Conservation (phyloP, 306 rosid genomes). For the Acacia confusa region DNA sequence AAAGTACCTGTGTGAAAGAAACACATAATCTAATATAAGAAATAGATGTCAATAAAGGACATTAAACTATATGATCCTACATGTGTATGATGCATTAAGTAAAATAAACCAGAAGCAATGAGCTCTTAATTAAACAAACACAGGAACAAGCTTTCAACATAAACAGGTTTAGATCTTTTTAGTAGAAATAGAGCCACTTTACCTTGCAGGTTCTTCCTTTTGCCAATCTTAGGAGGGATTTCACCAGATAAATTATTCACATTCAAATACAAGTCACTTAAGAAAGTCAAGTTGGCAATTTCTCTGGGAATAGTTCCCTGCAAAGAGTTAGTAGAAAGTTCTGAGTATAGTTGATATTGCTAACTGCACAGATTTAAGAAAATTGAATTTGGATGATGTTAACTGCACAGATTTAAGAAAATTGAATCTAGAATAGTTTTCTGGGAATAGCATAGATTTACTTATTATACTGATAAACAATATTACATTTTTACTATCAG, state of each 20-base stretch:
- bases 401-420: no score
- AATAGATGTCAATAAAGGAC: neutral
- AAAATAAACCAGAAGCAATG: neutral
- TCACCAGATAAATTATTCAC: slow-evolving; percentile 68
- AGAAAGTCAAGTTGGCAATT: slow-evolving; percentile 54
- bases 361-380: no score
- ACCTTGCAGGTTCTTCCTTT: slow-evolving; percentile 68
- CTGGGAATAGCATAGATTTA: no score
- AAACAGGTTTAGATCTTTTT: neutral
- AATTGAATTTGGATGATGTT: no score
- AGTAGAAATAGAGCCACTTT: neutral
- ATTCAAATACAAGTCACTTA: slow-evolving; percentile 73
- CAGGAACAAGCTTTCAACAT: neutral
- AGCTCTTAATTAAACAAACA: slow-evolving; percentile 3
- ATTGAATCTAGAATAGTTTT: no score
- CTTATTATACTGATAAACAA: no score
- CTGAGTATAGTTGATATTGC: no score
- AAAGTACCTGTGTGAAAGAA: neutral
- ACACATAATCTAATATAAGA: neutral
- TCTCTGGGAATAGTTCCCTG: slow-evolving; percentile 66
- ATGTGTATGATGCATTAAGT: neutral
- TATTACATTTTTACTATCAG: no score
- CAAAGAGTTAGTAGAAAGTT: slow-evolving; percentile 63
- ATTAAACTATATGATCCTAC: neutral
- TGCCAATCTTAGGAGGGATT: slow-evolving; percentile 61